phyloP scores from a whole-genome alignment of 768 basidiomycete genomes.

The Panaeolus papilionaceus region DNA sequence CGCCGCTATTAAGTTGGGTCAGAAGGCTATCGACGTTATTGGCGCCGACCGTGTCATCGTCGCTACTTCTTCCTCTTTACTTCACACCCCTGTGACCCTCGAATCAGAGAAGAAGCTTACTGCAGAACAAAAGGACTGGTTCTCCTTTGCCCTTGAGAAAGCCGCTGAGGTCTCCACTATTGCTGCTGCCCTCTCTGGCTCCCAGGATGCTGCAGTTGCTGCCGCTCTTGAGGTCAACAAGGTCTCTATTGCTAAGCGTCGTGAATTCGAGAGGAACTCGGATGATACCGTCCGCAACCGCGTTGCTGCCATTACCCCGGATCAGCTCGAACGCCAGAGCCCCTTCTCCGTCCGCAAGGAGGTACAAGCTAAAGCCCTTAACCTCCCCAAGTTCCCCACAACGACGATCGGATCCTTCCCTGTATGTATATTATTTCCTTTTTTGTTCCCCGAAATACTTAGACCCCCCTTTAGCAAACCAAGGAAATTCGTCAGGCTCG shows the following conservation, averaged over 20 bases:
- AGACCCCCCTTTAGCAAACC: slow-evolving; percentile 73
- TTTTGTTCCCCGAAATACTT: slow-evolving; percentile 8
- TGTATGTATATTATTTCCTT: slow-evolving; percentile 42
- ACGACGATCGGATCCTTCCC: slow-evolving; percentile 99
- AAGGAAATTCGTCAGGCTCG: slow-evolving; percentile 98
- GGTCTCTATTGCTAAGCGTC: slow-evolving; percentile 89
- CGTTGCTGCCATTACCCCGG: slow-evolving; percentile 88
- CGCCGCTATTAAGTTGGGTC: slow-evolving; percentile 79
- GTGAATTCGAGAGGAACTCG: slow-evolving; percentile 91
- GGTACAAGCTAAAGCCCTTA: slow-evolving; percentile 86
- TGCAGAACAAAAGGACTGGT: slow-evolving; percentile 92
- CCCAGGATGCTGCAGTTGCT: slow-evolving; percentile 75
- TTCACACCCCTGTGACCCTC: slow-evolving; percentile 97
- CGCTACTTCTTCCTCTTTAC: slow-evolving; percentile 96
- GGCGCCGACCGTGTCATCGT: slow-evolving; percentile 90
- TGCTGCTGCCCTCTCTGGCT: slow-evolving; percentile 84
- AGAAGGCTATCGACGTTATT: slow-evolving; percentile 84
- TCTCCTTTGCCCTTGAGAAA: slow-evolving; percentile 98
- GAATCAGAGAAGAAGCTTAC: slow-evolving; percentile 92
- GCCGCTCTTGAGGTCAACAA: slow-evolving; percentile 89
- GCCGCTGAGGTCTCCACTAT: slow-evolving; percentile 87
- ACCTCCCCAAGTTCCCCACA: slow-evolving; percentile 96
- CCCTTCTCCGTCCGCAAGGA: slow-evolving; percentile 88
- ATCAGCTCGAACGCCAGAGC: slow-evolving; percentile 86
- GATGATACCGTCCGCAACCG: slow-evolving; percentile 96